Conservation (phyloP, 2,329 filamentous ascomycete genomes). For the Fusarium austroafricanum region DNA sequence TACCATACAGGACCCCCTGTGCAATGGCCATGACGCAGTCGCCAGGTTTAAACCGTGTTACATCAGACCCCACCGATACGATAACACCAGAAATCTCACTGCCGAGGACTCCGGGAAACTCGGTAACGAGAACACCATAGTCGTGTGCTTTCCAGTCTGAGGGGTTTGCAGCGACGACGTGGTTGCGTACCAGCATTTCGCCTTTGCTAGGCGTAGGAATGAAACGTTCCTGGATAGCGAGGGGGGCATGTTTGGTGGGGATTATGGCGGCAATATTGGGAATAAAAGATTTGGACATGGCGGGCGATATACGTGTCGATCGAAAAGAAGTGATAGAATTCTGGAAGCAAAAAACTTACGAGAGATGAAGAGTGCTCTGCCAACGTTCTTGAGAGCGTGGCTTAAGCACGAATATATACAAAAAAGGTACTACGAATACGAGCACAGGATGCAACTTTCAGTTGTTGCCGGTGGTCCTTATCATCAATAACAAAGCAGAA, state of each 20-base stretch:
- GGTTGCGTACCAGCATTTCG: not conserved
- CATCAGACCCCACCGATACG: constrained; percentile 5
- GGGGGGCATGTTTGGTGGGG: not conserved
- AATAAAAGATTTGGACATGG: accelerated
- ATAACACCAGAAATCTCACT: constrained; percentile 30
- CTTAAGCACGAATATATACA: no score
- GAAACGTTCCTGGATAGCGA: not conserved
- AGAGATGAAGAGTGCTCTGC: no score
- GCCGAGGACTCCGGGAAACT: constrained; percentile 31
- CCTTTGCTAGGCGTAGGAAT: not conserved
- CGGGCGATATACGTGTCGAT: no score
- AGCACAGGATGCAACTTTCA: no score
- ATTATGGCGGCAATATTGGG: not conserved
- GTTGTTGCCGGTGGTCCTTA: no score
- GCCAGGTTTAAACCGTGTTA: constrained; percentile 12
- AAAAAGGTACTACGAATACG: no score
- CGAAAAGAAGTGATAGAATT: no score
- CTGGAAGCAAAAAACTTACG: no score
- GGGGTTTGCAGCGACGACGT: constrained; percentile 50
- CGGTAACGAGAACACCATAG: constrained; percentile 25
- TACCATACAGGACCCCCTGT: constrained; percentile 48
- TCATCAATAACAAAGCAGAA: not conserved
- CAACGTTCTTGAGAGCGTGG: no score
- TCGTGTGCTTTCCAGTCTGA: constrained; percentile 53
- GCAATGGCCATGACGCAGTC: constrained; percentile 45